Conservation (phyloP, 345 rosid genomes). For the Corchorus olitorius region DNA sequence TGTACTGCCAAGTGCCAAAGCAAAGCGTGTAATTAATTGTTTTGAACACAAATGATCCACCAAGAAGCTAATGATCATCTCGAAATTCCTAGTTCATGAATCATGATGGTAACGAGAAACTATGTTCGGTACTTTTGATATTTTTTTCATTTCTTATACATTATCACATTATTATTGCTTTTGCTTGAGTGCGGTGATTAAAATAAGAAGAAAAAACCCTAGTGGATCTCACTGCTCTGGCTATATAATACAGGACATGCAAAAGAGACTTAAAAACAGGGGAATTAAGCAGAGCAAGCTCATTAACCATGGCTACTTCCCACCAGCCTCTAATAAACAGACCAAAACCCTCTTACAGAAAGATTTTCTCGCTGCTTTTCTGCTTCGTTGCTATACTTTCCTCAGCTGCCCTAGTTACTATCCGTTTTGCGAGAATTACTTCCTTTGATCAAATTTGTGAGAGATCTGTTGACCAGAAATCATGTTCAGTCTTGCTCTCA, state of each 20-base stretch:
- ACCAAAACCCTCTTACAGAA: slow-evolving; percentile 37
- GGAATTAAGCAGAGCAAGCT: not conserved
- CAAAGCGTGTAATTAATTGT: not conserved
- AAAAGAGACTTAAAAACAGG: not conserved
- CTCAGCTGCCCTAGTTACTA: slow-evolving; percentile 32
- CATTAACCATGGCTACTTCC: slow-evolving; percentile 29
- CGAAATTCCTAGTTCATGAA: not conserved
- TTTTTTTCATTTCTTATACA: not conserved
- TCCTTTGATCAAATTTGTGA: slow-evolving; percentile 36
- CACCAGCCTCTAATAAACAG: slow-evolving; percentile 49
- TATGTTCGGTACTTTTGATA: not conserved
- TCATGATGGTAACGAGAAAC: not conserved
- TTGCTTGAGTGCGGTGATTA: not conserved
- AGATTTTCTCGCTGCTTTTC: slow-evolving; percentile 37
- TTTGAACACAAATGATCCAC: not conserved
- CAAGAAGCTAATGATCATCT: not conserved
- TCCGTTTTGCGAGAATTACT: slow-evolving; percentile 23
- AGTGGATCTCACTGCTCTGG: not conserved
- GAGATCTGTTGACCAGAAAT: slow-evolving; percentile 38
- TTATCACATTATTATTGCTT: not conserved
- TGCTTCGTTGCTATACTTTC: slow-evolving; percentile 41
- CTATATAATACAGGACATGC: not conserved
- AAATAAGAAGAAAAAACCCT: not conserved
- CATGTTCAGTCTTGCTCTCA: slow-evolving; percentile 45
- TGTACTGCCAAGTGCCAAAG: not conserved